These are phyloP conservation scores for Trichosporon asahii DNA, from an alignment of 1,284 basidiomycete genomes.

Conservation along the genomic window DNA sequence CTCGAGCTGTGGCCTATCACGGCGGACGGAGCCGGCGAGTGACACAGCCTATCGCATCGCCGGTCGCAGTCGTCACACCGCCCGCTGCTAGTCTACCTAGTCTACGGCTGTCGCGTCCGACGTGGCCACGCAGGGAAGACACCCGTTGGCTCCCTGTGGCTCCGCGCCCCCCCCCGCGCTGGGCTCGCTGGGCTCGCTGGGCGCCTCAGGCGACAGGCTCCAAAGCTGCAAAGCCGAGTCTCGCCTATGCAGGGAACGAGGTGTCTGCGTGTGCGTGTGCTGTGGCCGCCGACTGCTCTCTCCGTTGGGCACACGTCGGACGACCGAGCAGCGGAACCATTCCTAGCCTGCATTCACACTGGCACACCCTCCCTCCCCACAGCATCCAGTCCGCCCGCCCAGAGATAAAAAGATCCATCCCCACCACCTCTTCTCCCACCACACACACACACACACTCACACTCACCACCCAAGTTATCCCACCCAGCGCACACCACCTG, in stretches of 20 bases:
- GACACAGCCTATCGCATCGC: not conserved
- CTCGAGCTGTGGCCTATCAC: not conserved
- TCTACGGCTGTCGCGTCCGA: not conserved
- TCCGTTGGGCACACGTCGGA: not conserved
- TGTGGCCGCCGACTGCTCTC: not conserved
- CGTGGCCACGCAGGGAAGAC: not conserved
- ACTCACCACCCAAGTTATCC: not conserved
- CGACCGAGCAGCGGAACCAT: constrained; percentile 5
- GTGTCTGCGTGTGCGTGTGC: not conserved
- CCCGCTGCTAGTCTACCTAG: too few species aligned
- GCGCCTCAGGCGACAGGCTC: not conserved
- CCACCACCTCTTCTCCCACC: not conserved
- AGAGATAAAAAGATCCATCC: not conserved
- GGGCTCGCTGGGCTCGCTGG: not conserved
- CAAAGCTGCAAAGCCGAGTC: not conserved
- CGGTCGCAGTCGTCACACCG: too few species aligned
- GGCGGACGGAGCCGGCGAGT: not conserved
- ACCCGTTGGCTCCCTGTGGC: not conserved
- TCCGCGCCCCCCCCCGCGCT: not conserved
- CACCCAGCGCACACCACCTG: not conserved
- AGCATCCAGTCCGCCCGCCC: not conserved
- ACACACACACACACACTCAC: not conserved
- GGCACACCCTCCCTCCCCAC: not conserved
- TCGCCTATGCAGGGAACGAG: not conserved
- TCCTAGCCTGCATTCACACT: not conserved